These are phyloP conservation scores for Eucommia ulmoides DNA, from an alignment of 257 asterid species.

Conservation along the genomic window DNA sequence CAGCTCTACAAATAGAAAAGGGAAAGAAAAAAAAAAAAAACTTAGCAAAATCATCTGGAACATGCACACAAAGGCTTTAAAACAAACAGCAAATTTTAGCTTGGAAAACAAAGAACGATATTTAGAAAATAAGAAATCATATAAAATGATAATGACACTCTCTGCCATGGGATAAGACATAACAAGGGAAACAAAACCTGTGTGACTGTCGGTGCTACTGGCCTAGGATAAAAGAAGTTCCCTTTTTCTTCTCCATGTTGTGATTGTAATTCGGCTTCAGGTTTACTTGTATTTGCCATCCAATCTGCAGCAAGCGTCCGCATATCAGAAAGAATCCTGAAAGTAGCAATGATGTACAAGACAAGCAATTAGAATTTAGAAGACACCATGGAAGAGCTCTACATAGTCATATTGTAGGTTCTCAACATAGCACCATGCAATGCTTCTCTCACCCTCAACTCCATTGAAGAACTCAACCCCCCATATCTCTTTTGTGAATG, in stretches of 20 bases:
- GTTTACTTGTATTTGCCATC: conserved; percentile 95
- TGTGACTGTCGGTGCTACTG: conserved; percentile 96
- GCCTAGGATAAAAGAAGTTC: conserved; percentile 77
- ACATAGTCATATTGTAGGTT: no score
- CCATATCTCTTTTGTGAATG: no score
- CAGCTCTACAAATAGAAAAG: no score
- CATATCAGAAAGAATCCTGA: conserved; percentile 98
- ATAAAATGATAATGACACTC: conserved; percentile 5
- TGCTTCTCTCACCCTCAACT: no score
- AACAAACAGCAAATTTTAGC: background rate
- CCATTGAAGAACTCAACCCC: no score
- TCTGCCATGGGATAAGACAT: conserved; percentile 8
- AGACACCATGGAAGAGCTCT: no score
- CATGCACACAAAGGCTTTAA: no score
- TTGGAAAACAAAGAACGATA: background rate
- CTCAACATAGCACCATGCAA: no score
- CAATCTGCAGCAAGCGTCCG: conserved; percentile 98
- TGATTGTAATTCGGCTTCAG: conserved; percentile 72
- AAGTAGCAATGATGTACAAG: conserved; percentile 10
- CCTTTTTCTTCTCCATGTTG: conserved; percentile 87
- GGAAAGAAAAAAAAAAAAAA: no score
- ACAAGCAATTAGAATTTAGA: background rate
- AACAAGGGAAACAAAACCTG: conserved; percentile 48
- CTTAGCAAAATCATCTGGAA: no score
- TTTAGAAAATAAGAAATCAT: background rate